Base-by-base conservation (phyloP, 257 asterid species). In the Solanum medicagineum region DNA sequence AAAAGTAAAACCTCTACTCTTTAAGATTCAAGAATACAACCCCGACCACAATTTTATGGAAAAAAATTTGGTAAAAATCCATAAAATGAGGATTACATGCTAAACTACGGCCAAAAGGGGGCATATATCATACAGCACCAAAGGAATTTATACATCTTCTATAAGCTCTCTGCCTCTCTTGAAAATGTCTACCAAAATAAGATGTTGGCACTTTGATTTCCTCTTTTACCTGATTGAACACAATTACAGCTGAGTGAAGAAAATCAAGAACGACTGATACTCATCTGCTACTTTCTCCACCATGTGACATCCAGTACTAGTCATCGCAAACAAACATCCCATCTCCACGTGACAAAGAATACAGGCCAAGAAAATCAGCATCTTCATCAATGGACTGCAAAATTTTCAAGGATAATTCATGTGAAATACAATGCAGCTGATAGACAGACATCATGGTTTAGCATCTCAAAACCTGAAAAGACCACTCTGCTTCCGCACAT, bases 11-110 rank as follows among this genome's bases (percentile, higher is more conserved):
- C 87, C 91, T 87, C 94, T 90, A 82, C 88, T 69, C 62, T 87
- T 87, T 32, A 32, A 82, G 89, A 92, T 81, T 59, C 83, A 70
- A 62, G 17, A 7, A 74, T 83, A 53, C 85, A 54, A 51, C 80
- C 91, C 90, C 87, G 91, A 63, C 93, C 90, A 70, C 94, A 93
- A 83, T 86, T 83, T 84, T 86, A 91, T 86, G 81, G 88, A 84
- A 90, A 71, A 65, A 90, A 91, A 91, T 89, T 89, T 90, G 90
- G 75, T 89, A 85, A 79, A 87, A 88, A 90, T 86, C 92, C 86
- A 86, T 81, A 85, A 88, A 93, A 92, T 86, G 94, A 91, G 93
- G 92, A 88, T 86, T 89, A 87, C 82, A 85, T 79, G 86, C 90
- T 89, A 88, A 8, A 45, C 90, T 87, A 89, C 70, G 12, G 85